A percentile compares a stretch with the other conserved stretches of the same genome.
Evolutionary conservation across 2,329 filamentous ascomycete genomes (phyloP).

Genomic region (Albophoma yamanashiensis): DNA sequence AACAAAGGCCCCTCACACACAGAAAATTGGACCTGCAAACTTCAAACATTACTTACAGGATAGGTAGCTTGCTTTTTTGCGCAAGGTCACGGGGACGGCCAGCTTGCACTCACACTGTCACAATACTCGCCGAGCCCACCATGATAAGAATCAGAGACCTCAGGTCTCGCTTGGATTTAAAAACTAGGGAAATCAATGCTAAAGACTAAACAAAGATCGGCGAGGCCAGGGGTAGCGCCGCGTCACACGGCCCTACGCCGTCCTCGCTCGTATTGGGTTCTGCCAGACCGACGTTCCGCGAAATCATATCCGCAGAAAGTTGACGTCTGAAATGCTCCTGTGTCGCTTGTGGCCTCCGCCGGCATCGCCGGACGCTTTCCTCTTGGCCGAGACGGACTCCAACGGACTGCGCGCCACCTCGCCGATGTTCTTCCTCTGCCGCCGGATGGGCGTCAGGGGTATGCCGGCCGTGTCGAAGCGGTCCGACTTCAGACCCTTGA

Average conservation of each 20-base stretch:
- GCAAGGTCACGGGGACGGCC: too few species aligned
- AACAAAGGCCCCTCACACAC: too few species aligned
- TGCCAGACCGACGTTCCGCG: constrained; percentile 1
- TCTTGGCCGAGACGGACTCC: constrained; percentile 37
- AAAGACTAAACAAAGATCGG: not conserved
- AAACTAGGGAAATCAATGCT: not conserved
- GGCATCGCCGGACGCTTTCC: constrained; percentile 39
- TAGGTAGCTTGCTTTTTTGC: too few species aligned
- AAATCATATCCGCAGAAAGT: constrained; percentile 32
- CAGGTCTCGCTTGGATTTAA: not conserved
- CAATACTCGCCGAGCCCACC: not conserved
- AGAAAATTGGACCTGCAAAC: too few species aligned
- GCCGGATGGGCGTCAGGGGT: constrained; percentile 57
- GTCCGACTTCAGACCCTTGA: constrained; percentile 54
- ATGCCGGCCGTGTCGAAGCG: constrained; percentile 54
- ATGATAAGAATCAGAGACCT: not conserved
- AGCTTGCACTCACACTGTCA: too few species aligned
- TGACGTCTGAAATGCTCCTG: constrained; percentile 48
- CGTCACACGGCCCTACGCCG: constrained; percentile 24
- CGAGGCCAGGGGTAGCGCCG: constrained; percentile 32
- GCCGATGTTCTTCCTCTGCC: constrained; percentile 38
- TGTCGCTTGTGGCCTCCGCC: constrained; percentile 41
- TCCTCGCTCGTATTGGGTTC: constrained; percentile 31
- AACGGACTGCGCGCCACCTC: constrained; percentile 39
- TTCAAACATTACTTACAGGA: too few species aligned